These are phyloP conservation scores for Balansia obtecta DNA, from an alignment of 2,329 filamentous ascomycete species.

Conservation along the genomic window DNA sequence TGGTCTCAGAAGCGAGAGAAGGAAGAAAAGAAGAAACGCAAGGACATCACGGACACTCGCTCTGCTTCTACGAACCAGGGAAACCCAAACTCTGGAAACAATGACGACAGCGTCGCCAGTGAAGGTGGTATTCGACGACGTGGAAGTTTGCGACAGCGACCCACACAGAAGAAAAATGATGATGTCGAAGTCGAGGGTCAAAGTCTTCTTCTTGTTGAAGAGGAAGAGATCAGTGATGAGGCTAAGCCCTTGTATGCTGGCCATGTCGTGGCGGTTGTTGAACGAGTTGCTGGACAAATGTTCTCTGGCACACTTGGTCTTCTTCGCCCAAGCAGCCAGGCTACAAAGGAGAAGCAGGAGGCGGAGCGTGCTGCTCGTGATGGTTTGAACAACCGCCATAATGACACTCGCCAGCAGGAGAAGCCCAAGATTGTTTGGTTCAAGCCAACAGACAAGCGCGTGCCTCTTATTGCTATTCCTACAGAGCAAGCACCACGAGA, in stretches of 20 bases:
- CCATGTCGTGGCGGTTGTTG: constrained; percentile 93
- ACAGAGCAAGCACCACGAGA: constrained; percentile 95
- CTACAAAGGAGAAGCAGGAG: constrained; percentile 98
- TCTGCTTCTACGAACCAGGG: constrained; percentile 63
- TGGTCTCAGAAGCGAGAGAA: constrained; percentile 99
- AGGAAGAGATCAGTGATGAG: constrained; percentile 97
- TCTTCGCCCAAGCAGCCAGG: constrained; percentile 90
- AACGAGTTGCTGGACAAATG: constrained; percentile 96
- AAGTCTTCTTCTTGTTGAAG: constrained; percentile 89
- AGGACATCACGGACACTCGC: constrained; percentile 91
- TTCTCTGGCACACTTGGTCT: constrained; percentile 94
- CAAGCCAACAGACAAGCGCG: constrained; percentile 98
- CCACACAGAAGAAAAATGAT: constrained; percentile 99
- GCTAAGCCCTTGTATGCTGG: constrained; percentile 95
- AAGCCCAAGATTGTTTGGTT: constrained; percentile 99
- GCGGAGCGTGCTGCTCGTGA: constrained; percentile 88
- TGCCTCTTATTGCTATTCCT: constrained; percentile 93
- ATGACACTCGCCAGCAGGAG: constrained; percentile 72
- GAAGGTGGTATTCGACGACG: constrained; percentile 86
- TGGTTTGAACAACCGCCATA: constrained; percentile 55
- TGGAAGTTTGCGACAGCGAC: constrained; percentile 89
- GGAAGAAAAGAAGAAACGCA: constrained; percentile 99
- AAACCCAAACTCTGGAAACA: constrained; percentile 48
- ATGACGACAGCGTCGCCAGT: constrained; percentile 47
- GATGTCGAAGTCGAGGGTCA: constrained; percentile 98